Conservation (phyloP, 768 basidiomycete species). For the Serendipita vermifera region DNA sequence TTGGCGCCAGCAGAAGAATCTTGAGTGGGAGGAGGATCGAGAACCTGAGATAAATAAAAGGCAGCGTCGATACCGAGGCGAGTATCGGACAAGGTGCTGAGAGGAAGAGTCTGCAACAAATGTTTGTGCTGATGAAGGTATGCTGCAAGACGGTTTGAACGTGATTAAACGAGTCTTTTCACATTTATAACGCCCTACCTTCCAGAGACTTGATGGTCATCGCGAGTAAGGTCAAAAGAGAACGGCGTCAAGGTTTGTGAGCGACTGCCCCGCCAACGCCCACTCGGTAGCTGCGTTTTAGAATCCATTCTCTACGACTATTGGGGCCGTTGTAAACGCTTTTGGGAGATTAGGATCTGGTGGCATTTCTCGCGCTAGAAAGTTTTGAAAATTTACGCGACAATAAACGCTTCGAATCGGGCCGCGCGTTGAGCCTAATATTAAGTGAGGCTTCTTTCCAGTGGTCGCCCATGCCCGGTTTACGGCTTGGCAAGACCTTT, state of each 20-base stretch:
- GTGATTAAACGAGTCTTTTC: neutral
- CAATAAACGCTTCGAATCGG: no score
- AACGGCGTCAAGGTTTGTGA: neutral
- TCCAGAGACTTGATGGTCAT: conserved; percentile 82
- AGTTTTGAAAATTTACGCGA: no score
- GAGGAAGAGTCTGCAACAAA: conserved; percentile 55
- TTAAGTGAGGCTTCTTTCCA: no score
- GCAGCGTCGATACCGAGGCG: conserved; percentile 95
- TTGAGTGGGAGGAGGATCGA: conserved; percentile 58
- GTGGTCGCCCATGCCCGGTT: no score
- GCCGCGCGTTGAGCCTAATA: no score
- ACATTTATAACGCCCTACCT: conserved; percentile 35
- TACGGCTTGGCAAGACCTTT: no score
- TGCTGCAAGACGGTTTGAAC: conserved; percentile 31
- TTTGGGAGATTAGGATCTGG: no score
- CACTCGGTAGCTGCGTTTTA: neutral
- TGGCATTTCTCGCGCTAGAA: no score
- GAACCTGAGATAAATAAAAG: conserved; percentile 70
- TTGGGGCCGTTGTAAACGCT: no score
- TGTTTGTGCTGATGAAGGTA: conserved; percentile 84
- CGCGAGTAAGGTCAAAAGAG: conserved; percentile 13
- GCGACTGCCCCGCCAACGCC: neutral
- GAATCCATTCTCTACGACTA: no score
- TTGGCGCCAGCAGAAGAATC: neutral
- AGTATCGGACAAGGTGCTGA: conserved; percentile 74